These are phyloP conservation scores for Oryza officinalis DNA, from an alignment of 176 grass and related monocot species.

Conservation along the genomic window DNA sequence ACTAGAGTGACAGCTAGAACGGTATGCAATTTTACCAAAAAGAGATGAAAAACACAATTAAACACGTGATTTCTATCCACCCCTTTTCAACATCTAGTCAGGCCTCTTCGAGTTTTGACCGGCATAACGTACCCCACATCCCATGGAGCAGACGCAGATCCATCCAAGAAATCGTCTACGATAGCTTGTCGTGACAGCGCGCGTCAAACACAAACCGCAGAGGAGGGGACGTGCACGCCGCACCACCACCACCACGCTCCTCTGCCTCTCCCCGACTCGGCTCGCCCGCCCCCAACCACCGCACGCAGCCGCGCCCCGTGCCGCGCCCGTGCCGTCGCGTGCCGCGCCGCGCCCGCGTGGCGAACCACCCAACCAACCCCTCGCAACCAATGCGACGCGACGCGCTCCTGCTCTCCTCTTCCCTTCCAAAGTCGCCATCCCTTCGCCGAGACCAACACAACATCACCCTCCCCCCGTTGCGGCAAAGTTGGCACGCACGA, in stretches of 20 bases:
- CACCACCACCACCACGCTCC: conserved; percentile 18
- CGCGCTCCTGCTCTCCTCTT: background rate
- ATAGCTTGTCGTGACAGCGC: background rate
- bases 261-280: background rate
- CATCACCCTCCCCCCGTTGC: background rate
- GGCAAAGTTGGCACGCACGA: conserved; percentile 12
- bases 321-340: background rate
- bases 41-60: too few species aligned
- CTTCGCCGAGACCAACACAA: background rate
- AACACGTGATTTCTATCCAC: too few species aligned
- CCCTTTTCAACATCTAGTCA: too few species aligned
- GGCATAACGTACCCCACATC: too few species aligned
- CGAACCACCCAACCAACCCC: background rate
- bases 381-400: background rate
- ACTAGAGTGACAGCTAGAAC: too few species aligned
- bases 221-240: conserved; percentile 21
- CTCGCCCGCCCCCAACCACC: background rate
- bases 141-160: too few species aligned
- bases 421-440: background rate
- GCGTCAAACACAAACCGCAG: background rate
- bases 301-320: conserved; percentile 8
- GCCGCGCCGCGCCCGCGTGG: background rate
- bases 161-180: too few species aligned
- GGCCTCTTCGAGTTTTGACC: too few species aligned
- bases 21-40: too few species aligned